These are phyloP conservation scores for Cyberlindnera mycetangii DNA, from an alignment of 805 yeast genomes.

Conservation along the genomic window DNA sequence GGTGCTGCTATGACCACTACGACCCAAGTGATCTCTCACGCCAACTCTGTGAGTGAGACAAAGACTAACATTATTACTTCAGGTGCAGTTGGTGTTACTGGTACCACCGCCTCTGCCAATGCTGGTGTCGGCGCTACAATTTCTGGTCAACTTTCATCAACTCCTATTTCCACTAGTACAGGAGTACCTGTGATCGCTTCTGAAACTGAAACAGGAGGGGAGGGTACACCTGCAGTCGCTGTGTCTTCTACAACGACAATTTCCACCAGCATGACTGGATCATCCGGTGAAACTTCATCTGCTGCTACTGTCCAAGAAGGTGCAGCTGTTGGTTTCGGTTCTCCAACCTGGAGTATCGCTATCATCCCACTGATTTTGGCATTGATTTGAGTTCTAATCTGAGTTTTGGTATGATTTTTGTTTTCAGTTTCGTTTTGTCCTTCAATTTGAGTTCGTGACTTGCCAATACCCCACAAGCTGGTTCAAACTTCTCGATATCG, in stretches of 20 bases:
- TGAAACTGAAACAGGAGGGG: background rate
- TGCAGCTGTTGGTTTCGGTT: background rate
- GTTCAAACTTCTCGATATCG: too few relatives aligned
- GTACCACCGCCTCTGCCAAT: background rate
- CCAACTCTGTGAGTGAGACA: background rate
- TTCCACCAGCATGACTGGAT: background rate
- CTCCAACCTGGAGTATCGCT: background rate
- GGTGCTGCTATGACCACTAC: background rate
- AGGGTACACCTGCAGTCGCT: background rate
- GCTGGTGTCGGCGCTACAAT: background rate
- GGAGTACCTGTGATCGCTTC: too few relatives aligned
- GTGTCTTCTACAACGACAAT: background rate
- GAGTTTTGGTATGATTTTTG: too few relatives aligned
- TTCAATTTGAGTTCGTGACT: too few relatives aligned
- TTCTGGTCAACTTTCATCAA: too few relatives aligned
- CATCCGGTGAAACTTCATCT: background rate
- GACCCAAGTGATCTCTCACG: background rate
- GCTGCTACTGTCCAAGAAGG: background rate
- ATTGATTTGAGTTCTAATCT: background rate
- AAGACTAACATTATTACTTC: background rate
- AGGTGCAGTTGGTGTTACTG: background rate
- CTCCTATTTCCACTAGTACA: too few relatives aligned
- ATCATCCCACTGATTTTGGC: background rate
- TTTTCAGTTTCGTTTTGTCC: too few relatives aligned
- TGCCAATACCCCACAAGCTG: too few relatives aligned